These are phyloP conservation scores for Primulina eburnea DNA, from an alignment of 257 asterid genomes.

Conservation along the genomic window DNA sequence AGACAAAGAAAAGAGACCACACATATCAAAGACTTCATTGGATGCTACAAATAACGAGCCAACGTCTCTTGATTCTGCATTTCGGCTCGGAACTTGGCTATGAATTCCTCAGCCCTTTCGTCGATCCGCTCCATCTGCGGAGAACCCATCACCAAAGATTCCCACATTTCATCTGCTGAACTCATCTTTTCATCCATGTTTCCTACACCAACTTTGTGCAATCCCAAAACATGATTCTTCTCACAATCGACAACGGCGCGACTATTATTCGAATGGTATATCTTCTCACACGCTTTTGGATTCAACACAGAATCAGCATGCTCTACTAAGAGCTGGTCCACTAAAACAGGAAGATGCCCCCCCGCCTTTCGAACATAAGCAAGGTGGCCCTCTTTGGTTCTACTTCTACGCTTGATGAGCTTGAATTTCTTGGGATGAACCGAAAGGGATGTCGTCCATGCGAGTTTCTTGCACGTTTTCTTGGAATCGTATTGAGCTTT, in stretches of 20 bases:
- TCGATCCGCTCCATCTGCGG: slow-evolving; percentile 66
- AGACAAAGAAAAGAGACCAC: neutral
- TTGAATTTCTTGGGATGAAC: slow-evolving; percentile 50
- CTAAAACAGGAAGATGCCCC: slow-evolving; percentile 40
- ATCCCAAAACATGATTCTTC: neutral
- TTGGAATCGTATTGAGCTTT: slow-evolving; percentile 1
- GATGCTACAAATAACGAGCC: slow-evolving; percentile 34
- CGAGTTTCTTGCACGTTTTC: slow-evolving; percentile 31
- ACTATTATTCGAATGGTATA: slow-evolving; percentile 3
- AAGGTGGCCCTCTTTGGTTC: slow-evolving; percentile 7
- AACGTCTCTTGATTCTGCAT: slow-evolving; percentile 45
- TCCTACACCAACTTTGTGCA: neutral
- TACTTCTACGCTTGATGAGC: slow-evolving; percentile 22
- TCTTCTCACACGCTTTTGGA: slow-evolving; percentile 10
- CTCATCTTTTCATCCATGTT: neutral
- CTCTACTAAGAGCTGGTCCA: slow-evolving; percentile 58
- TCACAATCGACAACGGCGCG: slow-evolving; percentile 10
- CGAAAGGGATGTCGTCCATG: slow-evolving; percentile 33
- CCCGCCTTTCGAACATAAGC: slow-evolving; percentile 15
- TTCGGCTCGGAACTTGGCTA: slow-evolving; percentile 58
- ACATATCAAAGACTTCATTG: too few relatives aligned
- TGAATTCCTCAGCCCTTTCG: slow-evolving; percentile 84
- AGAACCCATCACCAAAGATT: slow-evolving; percentile 57
- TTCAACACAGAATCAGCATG: slow-evolving; percentile 23
- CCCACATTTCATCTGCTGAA: slow-evolving; percentile 86